A percentile compares a stretch with the other conserved stretches of the same genome.
Evolutionary conservation across 371 early-diverging fungal species (phyloP).

Genomic region (Phascolomyces articulosus): DNA sequence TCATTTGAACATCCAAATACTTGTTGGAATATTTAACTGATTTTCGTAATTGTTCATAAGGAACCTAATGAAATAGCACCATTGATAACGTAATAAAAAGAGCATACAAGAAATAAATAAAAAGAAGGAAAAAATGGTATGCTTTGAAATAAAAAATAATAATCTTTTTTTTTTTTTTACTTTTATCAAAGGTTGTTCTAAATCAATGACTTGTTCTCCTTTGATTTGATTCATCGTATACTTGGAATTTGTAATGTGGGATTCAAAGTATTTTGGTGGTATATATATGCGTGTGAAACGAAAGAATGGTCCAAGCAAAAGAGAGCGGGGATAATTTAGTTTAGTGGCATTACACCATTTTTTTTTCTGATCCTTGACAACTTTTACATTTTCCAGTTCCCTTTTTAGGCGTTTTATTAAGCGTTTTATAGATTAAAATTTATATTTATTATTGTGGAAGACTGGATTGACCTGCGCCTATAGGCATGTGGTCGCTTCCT

Average conservation of each 20-base stretch:
- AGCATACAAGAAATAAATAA: background rate
- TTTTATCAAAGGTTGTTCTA: constrained; percentile 90
- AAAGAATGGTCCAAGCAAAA: background rate
- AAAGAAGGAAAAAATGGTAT: no score
- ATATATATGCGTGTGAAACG: background rate
- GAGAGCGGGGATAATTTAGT: no score
- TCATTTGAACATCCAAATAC: constrained; percentile 81
- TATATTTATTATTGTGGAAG: no score
- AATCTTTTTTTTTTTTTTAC: constrained; percentile 39
- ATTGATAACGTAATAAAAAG: background rate
- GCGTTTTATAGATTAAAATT: no score
- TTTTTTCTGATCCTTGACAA: no score
- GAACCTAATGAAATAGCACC: constrained; percentile 67
- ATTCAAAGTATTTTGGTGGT: no score
- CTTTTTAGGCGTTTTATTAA: no score
- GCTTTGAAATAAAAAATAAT: no score
- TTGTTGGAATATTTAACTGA: constrained; percentile 81
- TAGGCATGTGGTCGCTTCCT: no score
- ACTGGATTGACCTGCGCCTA: no score
- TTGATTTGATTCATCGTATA: constrained; percentile 74
- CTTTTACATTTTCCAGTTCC: no score
- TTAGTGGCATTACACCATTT: no score
- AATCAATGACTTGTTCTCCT: constrained; percentile 74
- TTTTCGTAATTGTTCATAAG: constrained; percentile 87
- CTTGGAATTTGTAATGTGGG: background rate